Base-by-base conservation (phyloP, 108 stramenopile genomes). In the Cyclostephanos invisitatus region DNA sequence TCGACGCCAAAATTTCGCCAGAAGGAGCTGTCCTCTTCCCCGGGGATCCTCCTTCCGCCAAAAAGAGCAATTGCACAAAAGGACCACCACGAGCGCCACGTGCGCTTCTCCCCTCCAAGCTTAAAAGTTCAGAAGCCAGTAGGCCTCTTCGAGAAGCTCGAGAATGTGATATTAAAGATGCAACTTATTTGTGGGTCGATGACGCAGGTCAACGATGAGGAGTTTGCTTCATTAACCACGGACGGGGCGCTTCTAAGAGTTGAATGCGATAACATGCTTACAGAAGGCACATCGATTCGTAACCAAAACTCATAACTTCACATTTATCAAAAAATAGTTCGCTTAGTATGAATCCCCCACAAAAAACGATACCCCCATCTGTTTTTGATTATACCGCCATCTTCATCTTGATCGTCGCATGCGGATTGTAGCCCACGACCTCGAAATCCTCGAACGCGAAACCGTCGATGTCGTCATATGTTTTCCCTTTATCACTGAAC, bases 341-440 rank as follows among this genome's bases (percentile, higher is more conserved):
- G 9, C 40, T 40, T 40, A 40, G 9, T 40, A 11, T 11, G 11
- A 8, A 11, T 8, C 40, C 7, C 7, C n/a, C n/a, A n/a, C 11
- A 40, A 40, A 40, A 7, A 40, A 8, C 40, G 40, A 40, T 1
- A 11, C 40, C 9, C 40, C 4, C n/a, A n/a, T n/a, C n/a, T n/a
- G n/a, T n/a, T 8, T 14, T 3, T 0, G 14, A 59, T 82, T 59
- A 99, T 7, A 99, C 99, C 15, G 99, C 98, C 99, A 99, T 99
- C 71, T 99, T 86, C 99, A 99, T 99, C 75, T 96, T 86, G 83
- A 99, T 96, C 38, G 89, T 81, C 73, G 88, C 87, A 63, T 96
- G 85, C 7, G 98, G 98, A 48, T 91, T 81, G 89, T 99, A 99
- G 20, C 97, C 97, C 49, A 94, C 83, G 7, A 99, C 82, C 42